These are phyloP conservation scores for Calonectria ilicicola DNA, from an alignment of 2,329 filamentous ascomycete species.

Conservation along the genomic window DNA sequence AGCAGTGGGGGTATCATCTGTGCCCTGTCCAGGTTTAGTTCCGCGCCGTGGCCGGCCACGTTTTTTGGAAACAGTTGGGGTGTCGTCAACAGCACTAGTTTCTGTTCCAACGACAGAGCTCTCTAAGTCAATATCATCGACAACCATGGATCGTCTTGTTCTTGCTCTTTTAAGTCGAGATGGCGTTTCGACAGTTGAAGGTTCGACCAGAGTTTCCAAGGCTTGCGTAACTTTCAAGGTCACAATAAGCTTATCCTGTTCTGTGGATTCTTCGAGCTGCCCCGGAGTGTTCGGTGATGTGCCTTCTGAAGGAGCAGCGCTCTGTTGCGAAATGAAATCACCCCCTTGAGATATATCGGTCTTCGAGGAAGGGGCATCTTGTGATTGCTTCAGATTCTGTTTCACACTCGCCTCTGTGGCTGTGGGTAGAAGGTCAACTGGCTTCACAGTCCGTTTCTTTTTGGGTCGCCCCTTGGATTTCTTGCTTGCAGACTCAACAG, in stretches of 20 bases:
- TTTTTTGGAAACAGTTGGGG: constrained; percentile 41
- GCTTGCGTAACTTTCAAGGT: background rate
- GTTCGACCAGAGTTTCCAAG: background rate
- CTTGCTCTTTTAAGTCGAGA: background rate
- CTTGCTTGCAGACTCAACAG: constrained; percentile 32
- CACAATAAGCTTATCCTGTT: background rate
- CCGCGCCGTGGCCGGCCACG: constrained; percentile 35
- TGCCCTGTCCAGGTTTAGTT: constrained; percentile 15
- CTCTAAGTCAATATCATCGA: constrained; percentile 1
- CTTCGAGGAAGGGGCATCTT: background rate
- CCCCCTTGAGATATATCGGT: background rate
- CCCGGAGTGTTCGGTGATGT: background rate
- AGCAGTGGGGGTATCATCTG: constrained; percentile 29
- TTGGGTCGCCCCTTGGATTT: constrained; percentile 44
- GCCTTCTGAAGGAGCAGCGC: background rate
- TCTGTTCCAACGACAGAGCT: background rate
- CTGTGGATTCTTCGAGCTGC: background rate
- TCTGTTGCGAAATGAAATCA: background rate
- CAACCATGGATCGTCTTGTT: background rate
- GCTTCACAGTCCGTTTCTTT: background rate
- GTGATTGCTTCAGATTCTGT: background rate
- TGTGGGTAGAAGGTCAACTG: background rate
- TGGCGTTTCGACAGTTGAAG: background rate
- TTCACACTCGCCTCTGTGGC: background rate
- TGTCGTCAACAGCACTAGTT: background rate